Base-by-base conservation (phyloP, 2,329 filamentous ascomycete genomes). In the Taxawa tesnikishii region DNA sequence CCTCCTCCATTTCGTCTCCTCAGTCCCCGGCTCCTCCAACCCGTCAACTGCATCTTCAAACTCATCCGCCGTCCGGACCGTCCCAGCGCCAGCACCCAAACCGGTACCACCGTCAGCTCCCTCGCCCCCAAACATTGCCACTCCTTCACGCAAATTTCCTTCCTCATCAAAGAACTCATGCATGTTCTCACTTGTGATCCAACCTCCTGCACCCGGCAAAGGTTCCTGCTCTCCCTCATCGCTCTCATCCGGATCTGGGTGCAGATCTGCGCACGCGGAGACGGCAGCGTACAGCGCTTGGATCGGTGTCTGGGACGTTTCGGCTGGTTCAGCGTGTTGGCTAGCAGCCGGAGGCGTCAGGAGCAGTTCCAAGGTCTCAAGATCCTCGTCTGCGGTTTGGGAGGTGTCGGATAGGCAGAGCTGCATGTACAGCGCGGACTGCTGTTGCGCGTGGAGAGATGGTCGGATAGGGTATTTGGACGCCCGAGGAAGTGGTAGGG, bases 151-250 rank as follows among this genome's bases (percentile, higher is more conserved):
- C 71, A 79, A 88, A 49, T 88, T 85, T 3, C 83, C 83, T 6
- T 85, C 70, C 39, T 70, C 75, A 45, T 90, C 82, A 55, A 90
- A 82, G 49, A 75, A 93, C 44, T 93, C 73, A 41, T 79, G 67
- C 52, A 93, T 77, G 47, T 94, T 96, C 35, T 94, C 88, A 6
- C 83, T 81, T 11, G 88, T 96, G 49, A 96, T 85, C 82, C 82
- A 88, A 0, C 81, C 81, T 0, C 72, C 73, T 30, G 79, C 83
- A 1, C 81, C 80, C 0, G 81, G 79, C 54, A 81, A 71, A 0
- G 75, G 73, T n/a, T 66, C 55, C 21, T 53, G 50, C 27, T 55
- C 54, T 0, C 52, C 56, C 9, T 68, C 71, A 8, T 48, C 48
- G 3, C 66, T 70, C 7, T 63, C 60, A n/a, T 63, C 60, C 0